These are phyloP conservation scores for Colletotrichum karsti DNA, from an alignment of 2,329 filamentous ascomycete genomes.

Conservation along the genomic window DNA sequence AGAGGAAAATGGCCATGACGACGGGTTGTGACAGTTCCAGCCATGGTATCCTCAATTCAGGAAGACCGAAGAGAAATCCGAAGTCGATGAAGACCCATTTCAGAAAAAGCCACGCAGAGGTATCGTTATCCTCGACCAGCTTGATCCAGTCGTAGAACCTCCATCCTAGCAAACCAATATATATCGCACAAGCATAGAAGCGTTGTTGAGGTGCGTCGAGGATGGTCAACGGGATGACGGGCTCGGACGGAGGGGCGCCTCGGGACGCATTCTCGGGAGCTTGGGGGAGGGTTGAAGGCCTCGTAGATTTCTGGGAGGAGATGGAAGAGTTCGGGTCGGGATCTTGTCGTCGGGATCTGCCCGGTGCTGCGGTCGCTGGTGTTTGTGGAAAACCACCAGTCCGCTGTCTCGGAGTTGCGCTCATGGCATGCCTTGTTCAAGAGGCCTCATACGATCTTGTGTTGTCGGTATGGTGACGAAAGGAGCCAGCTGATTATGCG, in stretches of 20 bases:
- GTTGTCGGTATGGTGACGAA: not conserved
- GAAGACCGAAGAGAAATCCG: constrained; percentile 85
- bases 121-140: constrained; percentile 81
- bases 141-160: constrained; percentile 87
- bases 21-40: constrained; percentile 86
- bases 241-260: constrained; percentile 46
- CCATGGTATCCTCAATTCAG: constrained; percentile 93
- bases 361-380: constrained; percentile 61
- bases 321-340: constrained; percentile 31
- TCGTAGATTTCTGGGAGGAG: constrained; percentile 11
- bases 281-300: constrained; percentile 48
- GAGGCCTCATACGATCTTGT: constrained; percentile 23
- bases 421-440: constrained; percentile 74
- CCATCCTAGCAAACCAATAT: constrained; percentile 80
- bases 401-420: constrained; percentile 81
- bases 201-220: constrained; percentile 93
- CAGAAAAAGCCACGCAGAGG: constrained; percentile 89
- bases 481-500: not conserved
- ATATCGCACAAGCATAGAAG: constrained; percentile 85
- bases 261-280: constrained; percentile 52
- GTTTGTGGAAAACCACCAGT: constrained; percentile 84
- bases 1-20: constrained; percentile 74
- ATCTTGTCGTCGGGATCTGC: constrained; percentile 39
- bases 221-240: constrained; percentile 81
- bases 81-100: constrained; percentile 95